Base-by-base conservation (phyloP, 345 rosid species). In the Dimocarpus longan region DNA sequence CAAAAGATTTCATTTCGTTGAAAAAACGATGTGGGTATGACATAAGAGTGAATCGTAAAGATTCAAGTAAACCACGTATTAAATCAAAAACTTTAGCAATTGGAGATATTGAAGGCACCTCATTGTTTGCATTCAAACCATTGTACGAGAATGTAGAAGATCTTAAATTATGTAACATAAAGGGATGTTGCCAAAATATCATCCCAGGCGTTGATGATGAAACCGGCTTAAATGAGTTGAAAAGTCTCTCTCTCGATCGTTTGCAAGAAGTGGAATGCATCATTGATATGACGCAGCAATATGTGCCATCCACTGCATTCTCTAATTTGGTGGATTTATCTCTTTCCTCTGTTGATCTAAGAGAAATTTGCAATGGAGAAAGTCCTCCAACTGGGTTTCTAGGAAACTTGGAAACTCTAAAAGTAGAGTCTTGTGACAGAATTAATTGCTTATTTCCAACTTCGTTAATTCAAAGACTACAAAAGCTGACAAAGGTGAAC, bases 201-300 rank as follows among this genome's bases (percentile, higher is more conserved):
- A 24, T 76, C 8, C 72, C 72, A 18, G 21, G 12, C 18, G 26
- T 76, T 0, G 71, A 22, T 0, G 71, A 22, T 48, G 43, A 48
- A 52, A 11, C 3, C 1, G 79, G 72, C 63, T 67, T 76, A 4
- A 50, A 76, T 32, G 72, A 18, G 43, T n/a, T 76, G 19, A 28
- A 6, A 15, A 19, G 1, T 26, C 78, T 74, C 39, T 15, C 11
- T 10, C 56, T 80, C 43, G 0, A 10, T 3, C 5, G 19, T 26
- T 80, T 59, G 8, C 5, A 15, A 6, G 68, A 54, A 54, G 5
- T 79, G 78, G 60, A 66, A 43, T 79, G 52, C 69, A 52, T 79
- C 4, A 13, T 79, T 24, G 76, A 69, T 44, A 18, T 74, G 3
- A 4, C 64, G 66, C 37, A 32, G 37, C 37, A 32, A 3, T 3